Percentiles rank a stretch among this genome's conserved stretches.
Evolutionary conservation across 805 yeast genomes (phyloP).

Genomic region (Dipodascus albidus): DNA sequence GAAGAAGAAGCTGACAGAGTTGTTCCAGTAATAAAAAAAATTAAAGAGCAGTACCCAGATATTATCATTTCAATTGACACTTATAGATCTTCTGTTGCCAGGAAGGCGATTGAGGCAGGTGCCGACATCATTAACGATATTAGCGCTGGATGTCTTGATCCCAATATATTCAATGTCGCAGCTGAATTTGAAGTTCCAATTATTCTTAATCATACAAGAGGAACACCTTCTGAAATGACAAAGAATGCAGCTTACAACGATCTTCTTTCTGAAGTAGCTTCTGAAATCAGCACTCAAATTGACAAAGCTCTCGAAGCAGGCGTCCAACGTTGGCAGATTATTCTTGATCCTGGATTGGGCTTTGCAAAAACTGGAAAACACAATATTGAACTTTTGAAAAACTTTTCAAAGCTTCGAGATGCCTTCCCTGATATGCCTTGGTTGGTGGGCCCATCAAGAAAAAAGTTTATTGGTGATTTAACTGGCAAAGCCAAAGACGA

Average conservation of each 20-base stretch:
- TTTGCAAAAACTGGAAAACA: constrained; percentile 79
- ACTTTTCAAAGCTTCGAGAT: constrained; percentile 16
- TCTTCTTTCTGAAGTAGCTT: constrained; percentile 15
- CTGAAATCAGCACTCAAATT: constrained; percentile 50
- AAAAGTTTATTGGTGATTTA: constrained; percentile 69
- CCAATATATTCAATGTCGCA: constrained; percentile 53
- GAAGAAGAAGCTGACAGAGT: constrained; percentile 58
- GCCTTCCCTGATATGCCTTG: constrained; percentile 34
- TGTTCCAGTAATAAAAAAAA: constrained; percentile 52
- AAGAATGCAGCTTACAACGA: constrained; percentile 40
- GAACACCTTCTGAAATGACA: constrained; percentile 66
- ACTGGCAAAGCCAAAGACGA: constrained; percentile 45
- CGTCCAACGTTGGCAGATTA: constrained; percentile 78
- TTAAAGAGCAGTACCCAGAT: constrained; percentile 36
- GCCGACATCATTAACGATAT: constrained; percentile 91
- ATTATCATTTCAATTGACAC: constrained; percentile 78
- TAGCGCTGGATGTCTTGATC: constrained; percentile 67
- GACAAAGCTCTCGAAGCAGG: constrained; percentile 48
- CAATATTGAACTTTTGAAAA: constrained; percentile 51
- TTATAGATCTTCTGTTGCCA: constrained; percentile 66
- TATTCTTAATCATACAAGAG: constrained; percentile 76
- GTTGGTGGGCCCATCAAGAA: constrained; percentile 80
- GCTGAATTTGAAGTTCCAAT: constrained; percentile 59
- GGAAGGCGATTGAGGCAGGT: constrained; percentile 55
- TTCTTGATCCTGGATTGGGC: constrained; percentile 92